These are phyloP conservation scores for Zasmidium cellare DNA, from an alignment of 2,329 filamentous ascomycete genomes.

Conservation along the genomic window DNA sequence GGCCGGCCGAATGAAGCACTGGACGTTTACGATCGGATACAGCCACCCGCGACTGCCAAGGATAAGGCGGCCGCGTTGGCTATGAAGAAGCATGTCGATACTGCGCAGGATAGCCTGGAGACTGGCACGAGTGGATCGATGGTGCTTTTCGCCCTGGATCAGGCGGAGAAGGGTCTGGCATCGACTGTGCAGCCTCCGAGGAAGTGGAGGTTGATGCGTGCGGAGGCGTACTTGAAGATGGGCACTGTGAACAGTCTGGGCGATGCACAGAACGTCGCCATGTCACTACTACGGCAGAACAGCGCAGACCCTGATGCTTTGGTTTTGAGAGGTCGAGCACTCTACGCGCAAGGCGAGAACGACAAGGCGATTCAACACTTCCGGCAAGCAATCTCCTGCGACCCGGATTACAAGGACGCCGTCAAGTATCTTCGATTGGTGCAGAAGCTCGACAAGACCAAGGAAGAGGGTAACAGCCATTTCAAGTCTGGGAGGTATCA, in stretches of 20 bases:
- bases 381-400: constrained; percentile 82
- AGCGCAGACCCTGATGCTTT: constrained; percentile 91
- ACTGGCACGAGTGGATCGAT: constrained; percentile 81
- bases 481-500: constrained; percentile 85
- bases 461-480: constrained; percentile 85
- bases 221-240: constrained; percentile 91
- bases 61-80: constrained; percentile 79
- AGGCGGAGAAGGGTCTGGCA: constrained; percentile 80
- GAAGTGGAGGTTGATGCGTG: constrained; percentile 91
- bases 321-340: constrained; percentile 79
- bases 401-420: constrained; percentile 87
- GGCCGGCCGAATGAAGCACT: constrained; percentile 86
- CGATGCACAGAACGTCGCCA: constrained; percentile 90
- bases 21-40: constrained; percentile 75
- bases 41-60: constrained; percentile 77
- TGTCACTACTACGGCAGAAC: constrained; percentile 81
- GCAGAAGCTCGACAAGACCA: constrained; percentile 88
- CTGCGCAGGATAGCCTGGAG: constrained; percentile 74
- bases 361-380: constrained; percentile 93
- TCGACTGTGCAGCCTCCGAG: constrained; percentile 74
- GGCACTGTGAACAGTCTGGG: constrained; percentile 83
- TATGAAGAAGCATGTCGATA: constrained; percentile 79
- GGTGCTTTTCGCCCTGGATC: constrained; percentile 87
- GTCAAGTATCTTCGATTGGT: constrained; percentile 87
- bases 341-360: constrained; percentile 92